These are phyloP conservation scores for Hypericum androsaemum DNA, from an alignment of 345 rosid genomes.

Conservation along the genomic window DNA sequence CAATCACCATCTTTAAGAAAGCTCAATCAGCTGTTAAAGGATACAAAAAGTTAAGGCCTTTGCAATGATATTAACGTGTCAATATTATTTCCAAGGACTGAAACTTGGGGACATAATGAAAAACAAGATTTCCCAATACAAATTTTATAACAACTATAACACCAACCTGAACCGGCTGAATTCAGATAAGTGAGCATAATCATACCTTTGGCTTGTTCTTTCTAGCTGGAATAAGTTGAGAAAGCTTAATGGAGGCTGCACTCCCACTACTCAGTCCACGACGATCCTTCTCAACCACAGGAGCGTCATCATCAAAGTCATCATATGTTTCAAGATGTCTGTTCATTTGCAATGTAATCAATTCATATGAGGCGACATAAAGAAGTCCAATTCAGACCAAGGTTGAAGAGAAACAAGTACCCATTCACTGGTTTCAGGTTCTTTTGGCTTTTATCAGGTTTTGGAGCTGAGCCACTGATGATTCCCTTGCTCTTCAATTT, in stretches of 20 bases:
- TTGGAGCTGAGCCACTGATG: conserved; percentile 33
- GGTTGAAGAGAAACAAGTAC: conserved; percentile 23
- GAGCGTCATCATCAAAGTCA: conserved; percentile 69
- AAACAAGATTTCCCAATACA: no score
- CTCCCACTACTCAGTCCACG: conserved; percentile 19
- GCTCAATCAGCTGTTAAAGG: no score
- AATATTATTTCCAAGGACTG: no score
- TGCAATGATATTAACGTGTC: no score
- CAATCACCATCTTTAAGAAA: no score
- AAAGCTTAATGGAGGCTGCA: conserved; percentile 28
- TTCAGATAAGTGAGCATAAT: background rate
- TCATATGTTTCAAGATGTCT: conserved; percentile 71
- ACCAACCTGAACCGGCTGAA: no score
- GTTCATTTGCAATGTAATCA: conserved; percentile 18
- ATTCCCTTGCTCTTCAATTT: conserved; percentile 58
- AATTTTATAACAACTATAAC: no score
- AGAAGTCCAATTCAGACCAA: conserved; percentile 7
- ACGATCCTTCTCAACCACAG: conserved; percentile 25
- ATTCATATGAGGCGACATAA: conserved; percentile 13
- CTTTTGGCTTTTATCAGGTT: conserved; percentile 39
- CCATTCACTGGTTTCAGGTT: conserved; percentile 44
- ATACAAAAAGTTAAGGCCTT: no score
- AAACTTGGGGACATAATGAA: no score
- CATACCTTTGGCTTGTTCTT: conserved; percentile 55
- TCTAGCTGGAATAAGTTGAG: conserved; percentile 39